A percentile compares a stretch with the other conserved stretches of the same genome.
Conservation (phyloP, 495 filamentous ascomycete genomes). For the Poronia punctata region DNA sequence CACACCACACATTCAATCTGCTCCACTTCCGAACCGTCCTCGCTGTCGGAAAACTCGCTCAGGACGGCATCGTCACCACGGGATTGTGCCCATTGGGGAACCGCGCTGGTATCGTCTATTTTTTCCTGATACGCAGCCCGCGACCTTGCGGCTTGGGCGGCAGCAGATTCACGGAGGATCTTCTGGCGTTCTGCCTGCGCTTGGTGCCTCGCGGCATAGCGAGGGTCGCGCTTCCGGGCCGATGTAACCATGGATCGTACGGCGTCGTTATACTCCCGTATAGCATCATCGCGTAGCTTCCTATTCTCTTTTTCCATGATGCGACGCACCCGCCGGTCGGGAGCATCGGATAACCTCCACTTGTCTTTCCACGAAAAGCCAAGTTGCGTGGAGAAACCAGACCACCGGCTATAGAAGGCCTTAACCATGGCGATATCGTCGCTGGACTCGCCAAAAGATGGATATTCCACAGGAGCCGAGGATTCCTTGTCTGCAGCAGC, state of each 20-base stretch:
- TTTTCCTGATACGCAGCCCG: constrained; percentile 75
- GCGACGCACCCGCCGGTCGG: constrained; percentile 74
- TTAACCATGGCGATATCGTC: constrained; percentile 64
- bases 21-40: constrained; percentile 53
- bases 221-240: constrained; percentile 86
- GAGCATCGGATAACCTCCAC: constrained; percentile 75
- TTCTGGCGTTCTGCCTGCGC: constrained; percentile 77
- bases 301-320: constrained; percentile 96
- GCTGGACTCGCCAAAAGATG: constrained; percentile 64
- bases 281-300: constrained; percentile 69
- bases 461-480: constrained; percentile 52
- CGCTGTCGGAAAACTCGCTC: constrained; percentile 36
- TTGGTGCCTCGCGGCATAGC: constrained; percentile 60
- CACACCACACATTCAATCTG: constrained; percentile 87
- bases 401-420: constrained; percentile 78
- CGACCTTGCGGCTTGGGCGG: constrained; percentile 77
- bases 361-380: constrained; percentile 83
- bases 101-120: constrained; percentile 50
- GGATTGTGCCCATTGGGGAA: constrained; percentile 74
- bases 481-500: constrained; percentile 63
- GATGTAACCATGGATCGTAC: constrained; percentile 83
- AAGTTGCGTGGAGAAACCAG: constrained; percentile 74
- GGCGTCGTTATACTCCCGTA: constrained; percentile 86
- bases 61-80: constrained; percentile 36
- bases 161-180: constrained; percentile 65